phyloP scores from a whole-genome alignment of 2,329 filamentous ascomycete genomes.

The Hawksworthiomyces lignivorus region DNA sequence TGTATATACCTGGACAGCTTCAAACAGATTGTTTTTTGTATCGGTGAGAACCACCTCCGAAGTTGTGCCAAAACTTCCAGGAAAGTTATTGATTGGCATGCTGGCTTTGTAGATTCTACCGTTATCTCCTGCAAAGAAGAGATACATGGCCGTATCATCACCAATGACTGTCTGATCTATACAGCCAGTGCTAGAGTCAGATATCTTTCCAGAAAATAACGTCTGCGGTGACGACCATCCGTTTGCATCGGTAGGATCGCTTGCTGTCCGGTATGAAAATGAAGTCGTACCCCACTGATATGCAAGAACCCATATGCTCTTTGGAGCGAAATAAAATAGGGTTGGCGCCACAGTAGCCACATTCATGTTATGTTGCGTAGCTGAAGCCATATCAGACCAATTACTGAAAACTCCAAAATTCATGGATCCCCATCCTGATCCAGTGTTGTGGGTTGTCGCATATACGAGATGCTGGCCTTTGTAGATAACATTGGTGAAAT shows the following conservation, averaged over 20 bases:
- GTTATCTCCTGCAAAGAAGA: constrained; percentile 62
- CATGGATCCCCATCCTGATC: constrained; percentile 48
- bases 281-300: constrained; percentile 55
- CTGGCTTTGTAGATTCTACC: constrained; percentile 57
- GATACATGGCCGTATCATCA: constrained; percentile 51
- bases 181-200: constrained; percentile 40
- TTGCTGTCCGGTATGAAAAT: constrained; percentile 54
- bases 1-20: constrained; percentile 60
- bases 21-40: constrained; percentile 50
- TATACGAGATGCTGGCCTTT: constrained; percentile 56
- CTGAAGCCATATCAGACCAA: constrained; percentile 43
- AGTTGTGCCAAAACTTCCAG: constrained; percentile 47
- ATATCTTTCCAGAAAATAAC: constrained; percentile 49
- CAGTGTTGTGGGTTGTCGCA: constrained; percentile 38
- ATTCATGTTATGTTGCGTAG: constrained; percentile 44
- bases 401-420: constrained; percentile 46
- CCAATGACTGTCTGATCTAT: constrained; percentile 61
- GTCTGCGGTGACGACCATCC: constrained; percentile 47
- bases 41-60: constrained; percentile 45
- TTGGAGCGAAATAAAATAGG: constrained; percentile 55
- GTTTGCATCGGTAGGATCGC: constrained; percentile 47
- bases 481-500: constrained; percentile 50
- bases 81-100: constrained; percentile 57
- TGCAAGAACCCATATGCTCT: constrained; percentile 56
- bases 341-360: constrained; percentile 47